phyloP scores from a whole-genome alignment of 73 alveolate species.

The Tetrahymena thermophila region DNA sequence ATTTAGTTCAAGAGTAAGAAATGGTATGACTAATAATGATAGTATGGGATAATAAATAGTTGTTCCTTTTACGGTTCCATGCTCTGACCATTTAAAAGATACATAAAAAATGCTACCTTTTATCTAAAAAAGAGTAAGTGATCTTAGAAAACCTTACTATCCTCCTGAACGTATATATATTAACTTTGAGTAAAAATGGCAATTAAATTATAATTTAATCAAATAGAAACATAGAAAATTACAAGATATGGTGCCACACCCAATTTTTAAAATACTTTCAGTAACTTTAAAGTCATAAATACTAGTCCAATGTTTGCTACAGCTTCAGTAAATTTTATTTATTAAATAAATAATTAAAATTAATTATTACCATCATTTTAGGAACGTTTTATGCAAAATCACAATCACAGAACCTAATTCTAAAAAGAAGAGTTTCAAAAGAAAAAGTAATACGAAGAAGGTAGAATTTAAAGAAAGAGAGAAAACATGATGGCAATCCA shows the following conservation, averaged over 20 bases:
- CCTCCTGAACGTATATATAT: not conserved
- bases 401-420: constrained; percentile 20
- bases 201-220: not conserved
- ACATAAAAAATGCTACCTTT: constrained; percentile 23
- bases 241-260: constrained; percentile 44
- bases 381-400: constrained; percentile 17
- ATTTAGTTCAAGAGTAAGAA: constrained; percentile 16
- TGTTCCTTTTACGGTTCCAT: constrained; percentile 15
- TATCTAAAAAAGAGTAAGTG: not conserved
- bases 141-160: not conserved
- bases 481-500: constrained; percentile 22
- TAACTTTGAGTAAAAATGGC: not conserved
- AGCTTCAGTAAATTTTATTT: constrained; percentile 17
- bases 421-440: constrained; percentile 27
- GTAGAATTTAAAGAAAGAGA: constrained; percentile 20
- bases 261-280: constrained; percentile 19
- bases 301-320: not conserved
- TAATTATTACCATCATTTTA: not conserved
- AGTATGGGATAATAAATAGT: constrained; percentile 2
- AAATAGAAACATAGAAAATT: not conserved
- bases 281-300: not conserved
- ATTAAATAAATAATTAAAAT: not conserved
- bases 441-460: constrained; percentile 9
- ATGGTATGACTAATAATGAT: constrained; percentile 28
- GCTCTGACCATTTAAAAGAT: constrained; percentile 18